A percentile compares a stretch with the other conserved stretches of the same genome.
Conservation (phyloP, 148 eudicot genomes). For the Vaccinium myrtillus region DNA sequence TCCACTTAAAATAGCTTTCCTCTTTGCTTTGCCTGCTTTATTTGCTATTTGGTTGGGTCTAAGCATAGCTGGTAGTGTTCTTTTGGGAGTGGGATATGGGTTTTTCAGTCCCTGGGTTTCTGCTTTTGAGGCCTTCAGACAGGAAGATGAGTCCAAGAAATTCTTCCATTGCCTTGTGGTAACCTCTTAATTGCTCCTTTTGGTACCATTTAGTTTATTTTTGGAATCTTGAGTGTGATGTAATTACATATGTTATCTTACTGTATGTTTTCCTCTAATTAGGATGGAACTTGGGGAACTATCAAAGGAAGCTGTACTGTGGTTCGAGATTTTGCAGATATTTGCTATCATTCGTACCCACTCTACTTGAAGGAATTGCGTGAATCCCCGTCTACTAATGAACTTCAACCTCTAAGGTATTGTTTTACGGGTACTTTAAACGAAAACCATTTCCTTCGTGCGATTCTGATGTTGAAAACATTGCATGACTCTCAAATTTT, state of each 20-base stretch:
- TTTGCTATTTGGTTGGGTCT: conserved; percentile 82
- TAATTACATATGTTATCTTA: neutral
- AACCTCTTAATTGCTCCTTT: conserved; percentile 2
- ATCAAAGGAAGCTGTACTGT: conserved; percentile 82
- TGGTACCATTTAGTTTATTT: neutral
- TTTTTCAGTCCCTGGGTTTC: conserved; percentile 95
- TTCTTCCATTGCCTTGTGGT: conserved; percentile 87
- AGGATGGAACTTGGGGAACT: conserved; percentile 96
- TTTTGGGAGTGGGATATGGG: conserved; percentile 92
- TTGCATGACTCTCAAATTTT: neutral
- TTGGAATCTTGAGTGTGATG: neutral
- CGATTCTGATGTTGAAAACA: neutral
- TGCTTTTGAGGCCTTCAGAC: conserved; percentile 86
- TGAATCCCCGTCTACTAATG: conserved; percentile 51
- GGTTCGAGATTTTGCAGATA: conserved; percentile 84
- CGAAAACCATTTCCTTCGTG: neutral
- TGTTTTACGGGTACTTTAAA: conserved; percentile 23
- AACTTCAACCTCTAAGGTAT: conserved; percentile 72
- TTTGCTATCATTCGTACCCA: conserved; percentile 79
- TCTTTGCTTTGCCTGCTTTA: conserved; percentile 73
- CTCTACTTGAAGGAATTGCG: conserved; percentile 71
- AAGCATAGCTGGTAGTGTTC: conserved; percentile 77
- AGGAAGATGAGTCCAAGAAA: conserved; percentile 57
- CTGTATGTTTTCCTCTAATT: conserved; percentile 10
- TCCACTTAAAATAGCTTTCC: conserved; percentile 73